phyloP scores from a whole-genome alignment of 2,329 filamentous ascomycete genomes.

The Lachnellula occidentalis region DNA sequence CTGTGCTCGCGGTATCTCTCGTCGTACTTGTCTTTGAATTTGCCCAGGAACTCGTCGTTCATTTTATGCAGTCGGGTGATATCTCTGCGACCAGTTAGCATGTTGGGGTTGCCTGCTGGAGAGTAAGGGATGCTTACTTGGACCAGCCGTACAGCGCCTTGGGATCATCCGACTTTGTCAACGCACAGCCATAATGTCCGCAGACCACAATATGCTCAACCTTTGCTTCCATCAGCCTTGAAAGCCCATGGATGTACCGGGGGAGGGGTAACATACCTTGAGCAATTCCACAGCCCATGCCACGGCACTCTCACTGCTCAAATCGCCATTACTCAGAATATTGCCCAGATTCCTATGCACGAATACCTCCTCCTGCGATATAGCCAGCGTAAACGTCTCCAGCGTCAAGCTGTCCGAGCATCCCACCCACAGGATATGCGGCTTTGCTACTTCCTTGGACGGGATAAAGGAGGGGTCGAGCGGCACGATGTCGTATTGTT shows the following conservation, averaged over 20 bases:
- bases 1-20: conserved; percentile 41
- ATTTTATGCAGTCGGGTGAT: conserved; percentile 20
- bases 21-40: conserved; percentile 2
- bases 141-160: conserved; percentile 49
- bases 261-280: conserved; percentile 38
- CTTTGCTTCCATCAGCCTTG: conserved; percentile 17
- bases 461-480: no score
- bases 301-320: conserved; percentile 55
- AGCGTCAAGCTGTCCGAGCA: conserved; percentile 63
- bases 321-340: conserved; percentile 53
- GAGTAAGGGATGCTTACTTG: conserved; percentile 31
- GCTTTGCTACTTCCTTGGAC: conserved; percentile 18
- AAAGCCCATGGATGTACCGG: background rate
- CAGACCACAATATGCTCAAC: conserved; percentile 52
- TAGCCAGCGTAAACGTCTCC: conserved; percentile 57
- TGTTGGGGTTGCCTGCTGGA: background rate
- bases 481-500: no score
- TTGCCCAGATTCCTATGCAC: conserved; percentile 69
- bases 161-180: conserved; percentile 39
- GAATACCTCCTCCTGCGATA: conserved; percentile 61
- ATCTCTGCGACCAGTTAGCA: conserved; percentile 10
- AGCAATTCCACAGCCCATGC: conserved; percentile 59
- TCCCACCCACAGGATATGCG: conserved; percentile 60
- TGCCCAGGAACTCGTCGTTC: conserved; percentile 9
- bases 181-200: conserved; percentile 49